These are phyloP conservation scores for Raphidocelis subcapitata DNA, from an alignment of 139 green algal species.

Conservation along the genomic window DNA sequence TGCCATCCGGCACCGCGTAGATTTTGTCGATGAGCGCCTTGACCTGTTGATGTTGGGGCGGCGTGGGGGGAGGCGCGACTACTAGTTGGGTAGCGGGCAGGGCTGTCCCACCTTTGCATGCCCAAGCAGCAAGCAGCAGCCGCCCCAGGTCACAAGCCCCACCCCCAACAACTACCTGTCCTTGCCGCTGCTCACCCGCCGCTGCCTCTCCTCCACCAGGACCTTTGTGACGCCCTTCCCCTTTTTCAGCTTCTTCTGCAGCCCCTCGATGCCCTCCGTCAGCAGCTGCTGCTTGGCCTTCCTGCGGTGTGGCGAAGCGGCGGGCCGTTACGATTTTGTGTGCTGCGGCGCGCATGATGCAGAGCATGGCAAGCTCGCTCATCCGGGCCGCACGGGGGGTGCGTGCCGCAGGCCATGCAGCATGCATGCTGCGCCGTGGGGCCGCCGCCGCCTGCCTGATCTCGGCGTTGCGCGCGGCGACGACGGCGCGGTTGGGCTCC, in stretches of 20 bases:
- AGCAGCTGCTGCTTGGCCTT: constrained; percentile 55
- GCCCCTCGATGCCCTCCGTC: constrained; percentile 32
- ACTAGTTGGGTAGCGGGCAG: too few species aligned
- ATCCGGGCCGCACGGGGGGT: too few species aligned
- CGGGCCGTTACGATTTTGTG: neutral
- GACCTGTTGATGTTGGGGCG: constrained; percentile 36
- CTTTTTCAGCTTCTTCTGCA: constrained; percentile 60
- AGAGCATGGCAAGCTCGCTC: neutral
- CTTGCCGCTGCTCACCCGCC: constrained; percentile 28
- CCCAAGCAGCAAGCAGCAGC: too few species aligned
- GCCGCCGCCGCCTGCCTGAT: too few species aligned
- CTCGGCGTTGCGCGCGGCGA: constrained; percentile 81
- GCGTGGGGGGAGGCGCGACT: too few species aligned
- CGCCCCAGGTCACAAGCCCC: too few species aligned
- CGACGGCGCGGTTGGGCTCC: constrained; percentile 75
- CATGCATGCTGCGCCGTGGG: neutral
- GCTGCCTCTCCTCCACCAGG: constrained; percentile 50
- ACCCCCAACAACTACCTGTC: too few species aligned
- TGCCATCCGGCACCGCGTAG: constrained; percentile 61
- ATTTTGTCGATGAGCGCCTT: constrained; percentile 57
- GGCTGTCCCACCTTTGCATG: too few species aligned
- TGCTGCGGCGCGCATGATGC: neutral
- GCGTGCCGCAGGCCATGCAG: neutral
- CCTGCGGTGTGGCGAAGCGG: constrained; percentile 24
- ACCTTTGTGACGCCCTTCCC: constrained; percentile 61